Base-by-base conservation (phyloP, 2,329 filamentous ascomycete genomes). In the Stagonosporopsis rhizophila region DNA sequence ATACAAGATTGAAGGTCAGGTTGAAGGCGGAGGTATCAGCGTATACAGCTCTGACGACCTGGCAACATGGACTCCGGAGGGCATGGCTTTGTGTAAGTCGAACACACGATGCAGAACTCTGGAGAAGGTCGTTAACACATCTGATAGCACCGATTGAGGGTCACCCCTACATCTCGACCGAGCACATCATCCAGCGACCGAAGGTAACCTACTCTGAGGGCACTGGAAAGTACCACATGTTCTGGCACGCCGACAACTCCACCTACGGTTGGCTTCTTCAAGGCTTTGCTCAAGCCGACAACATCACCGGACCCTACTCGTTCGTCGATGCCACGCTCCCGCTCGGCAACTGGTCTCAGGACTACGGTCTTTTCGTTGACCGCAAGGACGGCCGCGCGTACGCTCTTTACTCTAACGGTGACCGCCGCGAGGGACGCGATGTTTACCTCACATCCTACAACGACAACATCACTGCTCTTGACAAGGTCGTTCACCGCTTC, bases 291-390 rank as follows among this genome's bases (percentile, higher is more conserved):
- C 80, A 80, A 1, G 78, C 83, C 0, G 79, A 83, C 51, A 80
- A 78, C 25, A 81, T 84, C 51, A 77, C 75, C 0, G 84, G 84
- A 0, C 84, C 84, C 0, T 86, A 86, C 66, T 77, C 65, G 2
- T 86, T 85, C 55, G 75, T 84, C 14, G 78, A 82, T 37, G 85
- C 83, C 1, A 81, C 79, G 0, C 74, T 80, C 0, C 85, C 85
- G 0, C 78, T 87, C 0, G 84, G 84, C 1, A 87, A 87, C 68
- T 87, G 84, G 85, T 85, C 82, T 0, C 85, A 87, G 60, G 85
- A 87, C 52, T 87, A 85, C 41, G 85, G 85, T 9, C 75, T 86
- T 20, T 87, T 87, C 59, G 84, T 82, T 4, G 85, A 87, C 62
- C 83, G 83, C 70, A 85, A 85, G 54, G 79, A 84, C 38, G 83